Conservation (phyloP, 768 basidiomycete genomes). For the Phaeolepiota aurea region DNA sequence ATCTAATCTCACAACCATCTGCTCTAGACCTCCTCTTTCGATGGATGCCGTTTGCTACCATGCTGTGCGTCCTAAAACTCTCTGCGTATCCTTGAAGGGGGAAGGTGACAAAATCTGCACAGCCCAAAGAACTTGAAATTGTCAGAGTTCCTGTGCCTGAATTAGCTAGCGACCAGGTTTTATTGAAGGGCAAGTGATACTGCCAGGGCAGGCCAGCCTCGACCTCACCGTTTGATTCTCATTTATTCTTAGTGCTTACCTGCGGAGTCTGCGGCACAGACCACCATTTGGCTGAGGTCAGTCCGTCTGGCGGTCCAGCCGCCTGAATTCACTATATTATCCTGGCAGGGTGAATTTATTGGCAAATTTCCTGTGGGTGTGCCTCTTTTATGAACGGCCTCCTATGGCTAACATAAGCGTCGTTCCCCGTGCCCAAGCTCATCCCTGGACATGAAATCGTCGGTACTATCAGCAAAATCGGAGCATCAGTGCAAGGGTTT, state of each 20-base stretch:
- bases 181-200: slow-evolving; percentile 41
- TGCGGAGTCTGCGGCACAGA: slow-evolving; percentile 66
- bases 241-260: slow-evolving; percentile 18
- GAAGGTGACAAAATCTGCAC: too few species aligned
- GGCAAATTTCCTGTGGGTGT: slow-evolving; percentile 57
- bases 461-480: slow-evolving; percentile 63
- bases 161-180: slow-evolving; percentile 45
- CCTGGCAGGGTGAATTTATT: slow-evolving; percentile 52
- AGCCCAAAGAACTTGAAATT: slow-evolving; percentile 46
- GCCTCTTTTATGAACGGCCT: slow-evolving; percentile 24
- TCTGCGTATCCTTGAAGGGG: too few species aligned
- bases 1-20: too few species aligned
- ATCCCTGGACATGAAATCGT: slow-evolving; percentile 46
- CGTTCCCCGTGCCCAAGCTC: slow-evolving; percentile 19
- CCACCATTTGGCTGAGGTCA: slow-evolving; percentile 36
- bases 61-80: slow-evolving; percentile 16
- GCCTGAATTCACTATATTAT: neutral
- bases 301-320: slow-evolving; percentile 14
- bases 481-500: slow-evolving; percentile 76
- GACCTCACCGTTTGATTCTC: slow-evolving; percentile 2
- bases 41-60: slow-evolving; percentile 47
- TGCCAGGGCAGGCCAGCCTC: slow-evolving; percentile 6
- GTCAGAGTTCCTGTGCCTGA: slow-evolving; percentile 42
- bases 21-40: too few species aligned
- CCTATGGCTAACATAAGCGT: slow-evolving; percentile 28